Conservation (phyloP, 768 basidiomycete species). For the Lactarius quietus region DNA sequence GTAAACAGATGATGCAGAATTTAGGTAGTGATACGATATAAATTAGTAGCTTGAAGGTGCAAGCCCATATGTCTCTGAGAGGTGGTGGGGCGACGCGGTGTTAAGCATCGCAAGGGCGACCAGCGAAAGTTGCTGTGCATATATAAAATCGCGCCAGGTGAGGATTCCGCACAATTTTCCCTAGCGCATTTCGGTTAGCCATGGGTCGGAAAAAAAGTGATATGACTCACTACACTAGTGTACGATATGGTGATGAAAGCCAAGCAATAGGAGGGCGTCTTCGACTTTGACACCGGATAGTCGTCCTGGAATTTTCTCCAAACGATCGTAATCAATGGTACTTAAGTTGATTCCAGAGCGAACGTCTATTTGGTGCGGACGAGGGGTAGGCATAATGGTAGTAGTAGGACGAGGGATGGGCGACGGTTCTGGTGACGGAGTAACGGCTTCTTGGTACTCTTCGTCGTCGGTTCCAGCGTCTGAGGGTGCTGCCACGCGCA, state of each 20-base stretch:
- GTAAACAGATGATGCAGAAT: slow-evolving; percentile 20
- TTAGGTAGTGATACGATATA: slow-evolving; percentile 26
- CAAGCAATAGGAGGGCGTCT: slow-evolving; percentile 69
- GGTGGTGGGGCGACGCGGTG: slow-evolving; percentile 8
- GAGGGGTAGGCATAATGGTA: slow-evolving; percentile 28
- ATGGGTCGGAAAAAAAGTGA: not conserved
- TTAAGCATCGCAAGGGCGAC: not conserved
- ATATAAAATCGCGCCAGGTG: not conserved
- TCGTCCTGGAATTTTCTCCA: slow-evolving; percentile 41
- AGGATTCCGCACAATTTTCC: not conserved
- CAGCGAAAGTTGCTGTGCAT: not conserved
- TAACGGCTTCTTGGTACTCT: slow-evolving; percentile 70
- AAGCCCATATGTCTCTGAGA: slow-evolving; percentile 10
- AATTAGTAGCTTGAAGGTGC: slow-evolving; percentile 10
- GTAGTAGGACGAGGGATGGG: slow-evolving; percentile 32
- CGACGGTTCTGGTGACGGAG: slow-evolving; percentile 58
- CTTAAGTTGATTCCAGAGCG: slow-evolving; percentile 37
- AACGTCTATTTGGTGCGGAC: slow-evolving; percentile 27
- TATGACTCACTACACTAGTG: slow-evolving; percentile 39
- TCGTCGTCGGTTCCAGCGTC: slow-evolving; percentile 42
- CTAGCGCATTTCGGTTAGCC: not conserved
- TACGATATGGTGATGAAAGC: slow-evolving; percentile 66
- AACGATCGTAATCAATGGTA: slow-evolving; percentile 43
- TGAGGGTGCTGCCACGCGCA: slow-evolving; percentile 19
- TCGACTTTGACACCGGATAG: slow-evolving; percentile 60